A percentile compares a stretch with the other conserved stretches of the same genome.
phyloP scores from a whole-genome alignment of 768 basidiomycete genomes.

The Lactifluus volemus region DNA sequence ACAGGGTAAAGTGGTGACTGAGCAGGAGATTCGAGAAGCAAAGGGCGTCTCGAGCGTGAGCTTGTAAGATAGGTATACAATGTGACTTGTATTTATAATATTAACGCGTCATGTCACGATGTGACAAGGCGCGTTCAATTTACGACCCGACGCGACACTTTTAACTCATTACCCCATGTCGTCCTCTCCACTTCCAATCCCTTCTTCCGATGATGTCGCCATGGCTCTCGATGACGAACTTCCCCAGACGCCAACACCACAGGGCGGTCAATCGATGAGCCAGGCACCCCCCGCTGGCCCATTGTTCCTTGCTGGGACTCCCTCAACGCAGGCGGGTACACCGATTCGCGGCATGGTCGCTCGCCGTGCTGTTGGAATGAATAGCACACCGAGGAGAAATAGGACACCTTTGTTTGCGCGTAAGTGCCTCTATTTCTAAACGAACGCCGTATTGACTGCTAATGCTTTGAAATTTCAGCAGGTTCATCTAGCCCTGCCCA shows the following conservation, averaged over 20 bases:
- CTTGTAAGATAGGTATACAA: too few relatives aligned
- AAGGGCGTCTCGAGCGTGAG: constrained; percentile 26
- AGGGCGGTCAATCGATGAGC: constrained; percentile 30
- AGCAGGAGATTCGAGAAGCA: constrained; percentile 53
- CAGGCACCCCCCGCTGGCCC: constrained; percentile 14
- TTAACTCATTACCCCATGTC: constrained; percentile 8
- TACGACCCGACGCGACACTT: background rate
- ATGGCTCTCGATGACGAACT: constrained; percentile 15
- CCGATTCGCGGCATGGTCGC: constrained; percentile 13
- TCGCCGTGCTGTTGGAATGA: constrained; percentile 15
- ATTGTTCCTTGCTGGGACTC: constrained; percentile 17
- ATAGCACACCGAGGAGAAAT: constrained; percentile 20
- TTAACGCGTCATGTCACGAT: constrained; percentile 11
- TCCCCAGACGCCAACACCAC: constrained; percentile 9
- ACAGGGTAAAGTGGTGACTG: constrained; percentile 49
- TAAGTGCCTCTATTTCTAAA: background rate
- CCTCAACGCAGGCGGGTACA: constrained; percentile 17
- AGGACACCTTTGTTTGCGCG: constrained; percentile 16
- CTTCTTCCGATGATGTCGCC: constrained; percentile 17
- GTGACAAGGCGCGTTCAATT: constrained; percentile 18
- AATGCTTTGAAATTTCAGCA: background rate
- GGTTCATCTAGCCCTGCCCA: constrained; percentile 25
- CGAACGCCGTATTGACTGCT: background rate
- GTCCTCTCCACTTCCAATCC: constrained; percentile 18
- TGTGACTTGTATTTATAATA: background rate